Evolutionary conservation across 2,329 filamentous ascomycete genomes (phyloP), one percentile per base, ranked within the genome.

Genomic region (Cercospora sp.): DNA sequence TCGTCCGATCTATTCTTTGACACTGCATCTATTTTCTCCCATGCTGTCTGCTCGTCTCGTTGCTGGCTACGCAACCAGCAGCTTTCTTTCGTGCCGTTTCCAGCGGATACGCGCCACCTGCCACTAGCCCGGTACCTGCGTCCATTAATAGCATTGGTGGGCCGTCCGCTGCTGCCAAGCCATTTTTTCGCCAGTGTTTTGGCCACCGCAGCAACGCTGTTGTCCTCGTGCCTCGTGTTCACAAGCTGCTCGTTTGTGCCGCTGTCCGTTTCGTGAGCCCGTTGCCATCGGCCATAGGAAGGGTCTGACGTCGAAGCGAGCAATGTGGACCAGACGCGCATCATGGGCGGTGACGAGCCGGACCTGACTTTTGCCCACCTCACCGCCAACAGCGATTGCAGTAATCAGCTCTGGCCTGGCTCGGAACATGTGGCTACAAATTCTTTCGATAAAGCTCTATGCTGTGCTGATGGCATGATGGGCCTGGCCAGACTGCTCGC

Each of bases 1-100:
- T 61, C 59, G 33, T 40, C 60, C 60, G 28, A 48, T 62, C 60
- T 62, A 62, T 62, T 62, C 60, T 62, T 62, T 30, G 60, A 62
- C 40, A 10, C 33, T 31, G 28, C 40, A 18, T 45, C 60, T 62
- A 62, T 62, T 62, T 62, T 62, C 20, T 45, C 26, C 18, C 40
- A 61, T 26, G 36, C 40, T 10, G 28, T 57, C 23, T 48, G 26
- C 60, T 48, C 53, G n/a, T n/a, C 53, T 57, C 7, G 45, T 51
- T 20, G 45, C 36, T 62, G 42, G 36, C 40, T 51, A 51, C 60
- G 60, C 60, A 62, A 48, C 60, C 60, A 51, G 40, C 36, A 60
- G 31, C 31, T 20, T 40, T 60, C 58, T 60, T 33, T 60, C 23
- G 36, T 45, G 60, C 60, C 60, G 23, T 51, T 31, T 33, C 60